Conservation (phyloP, 345 rosid species). For the Sisymbrium altissimum region DNA sequence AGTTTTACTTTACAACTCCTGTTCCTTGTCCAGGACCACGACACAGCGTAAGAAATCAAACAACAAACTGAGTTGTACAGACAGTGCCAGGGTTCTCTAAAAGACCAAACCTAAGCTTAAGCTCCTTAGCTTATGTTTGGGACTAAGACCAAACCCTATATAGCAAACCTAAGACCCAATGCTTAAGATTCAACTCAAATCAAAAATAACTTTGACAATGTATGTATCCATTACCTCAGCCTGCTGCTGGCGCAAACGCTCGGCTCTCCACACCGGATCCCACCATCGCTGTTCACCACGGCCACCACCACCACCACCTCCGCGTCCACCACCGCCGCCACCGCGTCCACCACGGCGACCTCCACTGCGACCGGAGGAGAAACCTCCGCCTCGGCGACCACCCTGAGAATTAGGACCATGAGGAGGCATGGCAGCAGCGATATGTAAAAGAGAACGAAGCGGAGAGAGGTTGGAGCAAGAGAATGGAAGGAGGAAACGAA, state of each 20-base stretch:
- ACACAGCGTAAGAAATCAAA: too few relatives aligned
- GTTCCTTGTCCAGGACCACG: too few relatives aligned
- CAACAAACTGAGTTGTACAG: not conserved
- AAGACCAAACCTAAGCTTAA: not conserved
- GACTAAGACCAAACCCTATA: not conserved
- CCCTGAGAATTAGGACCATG: conserved; percentile 59
- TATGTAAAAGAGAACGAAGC: conserved; percentile 11
- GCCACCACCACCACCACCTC: conserved; percentile 43
- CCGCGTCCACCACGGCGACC: conserved; percentile 50
- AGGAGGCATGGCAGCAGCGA: conserved; percentile 47
- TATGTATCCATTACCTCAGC: conserved; percentile 38
- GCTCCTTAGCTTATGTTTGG: not conserved
- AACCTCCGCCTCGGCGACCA: conserved; percentile 29
- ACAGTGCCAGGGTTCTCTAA: not conserved
- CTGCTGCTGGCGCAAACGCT: conserved; percentile 73
- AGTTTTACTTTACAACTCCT: too few relatives aligned
- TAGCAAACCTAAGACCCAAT: not conserved
- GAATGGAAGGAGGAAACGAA: too few relatives aligned
- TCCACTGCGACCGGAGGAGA: conserved; percentile 41
- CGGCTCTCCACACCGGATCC: conserved; percentile 99
- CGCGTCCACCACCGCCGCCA: conserved; percentile 45
- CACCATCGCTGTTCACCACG: conserved; percentile 99
- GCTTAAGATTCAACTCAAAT: not conserved
- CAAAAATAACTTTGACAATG: too few relatives aligned
- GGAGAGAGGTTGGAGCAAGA: conserved; percentile 17